These are phyloP conservation scores for Coemansia sp. DNA, from an alignment of 371 early-diverging fungal genomes.

Conservation along the genomic window DNA sequence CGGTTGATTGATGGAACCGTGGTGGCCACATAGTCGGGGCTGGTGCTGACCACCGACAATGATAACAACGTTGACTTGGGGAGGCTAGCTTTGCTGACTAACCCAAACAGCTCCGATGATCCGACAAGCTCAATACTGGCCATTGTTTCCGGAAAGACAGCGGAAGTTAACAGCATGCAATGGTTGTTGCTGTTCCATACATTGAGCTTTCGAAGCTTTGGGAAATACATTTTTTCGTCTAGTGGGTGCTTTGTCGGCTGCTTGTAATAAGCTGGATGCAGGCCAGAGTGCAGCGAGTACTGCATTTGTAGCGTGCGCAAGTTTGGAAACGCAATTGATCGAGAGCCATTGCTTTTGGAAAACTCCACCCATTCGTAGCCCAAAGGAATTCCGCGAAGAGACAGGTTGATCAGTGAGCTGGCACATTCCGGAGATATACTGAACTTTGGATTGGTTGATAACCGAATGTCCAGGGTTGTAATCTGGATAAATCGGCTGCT, in stretches of 20 bases:
- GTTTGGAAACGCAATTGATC: conserved; percentile 1
- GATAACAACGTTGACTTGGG: neutral
- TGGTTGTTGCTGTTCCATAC: neutral
- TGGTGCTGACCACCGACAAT: neutral
- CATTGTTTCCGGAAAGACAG: conserved; percentile 8
- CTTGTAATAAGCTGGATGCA: neutral
- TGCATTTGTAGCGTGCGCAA: neutral
- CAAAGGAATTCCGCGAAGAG: neutral
- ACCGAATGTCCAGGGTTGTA: conserved; percentile 1
- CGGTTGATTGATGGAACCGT: conserved; percentile 4
- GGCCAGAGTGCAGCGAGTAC: neutral
- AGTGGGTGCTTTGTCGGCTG: neutral
- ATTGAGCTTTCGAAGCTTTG: conserved; percentile 3
- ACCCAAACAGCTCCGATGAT: neutral
- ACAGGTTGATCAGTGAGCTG: neutral
- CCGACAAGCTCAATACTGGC: neutral
- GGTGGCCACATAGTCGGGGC: too few relatives aligned
- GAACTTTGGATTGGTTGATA: neutral
- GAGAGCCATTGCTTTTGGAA: neutral
- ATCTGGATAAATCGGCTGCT: neutral
- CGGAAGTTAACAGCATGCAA: neutral
- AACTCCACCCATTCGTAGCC: neutral
- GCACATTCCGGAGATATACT: conserved; percentile 1
- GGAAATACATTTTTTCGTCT: conserved; percentile 3
- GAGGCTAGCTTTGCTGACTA: neutral